These are phyloP conservation scores for Phaseolus lunatus DNA, from an alignment of 306 rosid species.

Conservation along the genomic window DNA sequence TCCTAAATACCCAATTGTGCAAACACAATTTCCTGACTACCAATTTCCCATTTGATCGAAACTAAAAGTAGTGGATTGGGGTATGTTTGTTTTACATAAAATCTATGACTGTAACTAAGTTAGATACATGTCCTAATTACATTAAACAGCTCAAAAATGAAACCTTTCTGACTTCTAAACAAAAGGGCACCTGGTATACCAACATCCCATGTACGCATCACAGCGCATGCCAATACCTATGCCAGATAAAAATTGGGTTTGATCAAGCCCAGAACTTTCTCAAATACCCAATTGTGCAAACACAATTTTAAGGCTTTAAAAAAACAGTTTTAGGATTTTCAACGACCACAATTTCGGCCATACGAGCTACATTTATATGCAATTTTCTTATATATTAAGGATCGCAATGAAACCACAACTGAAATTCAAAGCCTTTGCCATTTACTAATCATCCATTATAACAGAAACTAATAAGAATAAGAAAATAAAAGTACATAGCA, in stretches of 20 bases:
- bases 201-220: not conserved
- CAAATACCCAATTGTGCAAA: constrained; percentile 30
- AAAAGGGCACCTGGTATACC: not conserved
- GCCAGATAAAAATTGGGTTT: constrained; percentile 31
- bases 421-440: not conserved
- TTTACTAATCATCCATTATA: constrained; percentile 2
- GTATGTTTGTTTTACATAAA: not conserved
- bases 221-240: not conserved
- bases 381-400: not conserved
- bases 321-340: not conserved
- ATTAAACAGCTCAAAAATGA: not conserved
- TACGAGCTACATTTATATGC: not conserved
- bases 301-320: not conserved
- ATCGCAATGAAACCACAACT: not conserved
- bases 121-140: not conserved
- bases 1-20: constrained; percentile 1
- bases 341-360: not conserved
- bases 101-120: not conserved
- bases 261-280: constrained; percentile 13
- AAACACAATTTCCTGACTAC: constrained; percentile 24
- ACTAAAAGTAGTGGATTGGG: not conserved
- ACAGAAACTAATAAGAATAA: constrained; percentile 5
- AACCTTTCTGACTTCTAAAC: not conserved
- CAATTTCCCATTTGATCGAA: constrained; percentile 19
- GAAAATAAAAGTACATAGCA: not conserved